Conservation (phyloP, 495 filamentous ascomycete species). For the Hyphodiscus hymeniophilus region DNA sequence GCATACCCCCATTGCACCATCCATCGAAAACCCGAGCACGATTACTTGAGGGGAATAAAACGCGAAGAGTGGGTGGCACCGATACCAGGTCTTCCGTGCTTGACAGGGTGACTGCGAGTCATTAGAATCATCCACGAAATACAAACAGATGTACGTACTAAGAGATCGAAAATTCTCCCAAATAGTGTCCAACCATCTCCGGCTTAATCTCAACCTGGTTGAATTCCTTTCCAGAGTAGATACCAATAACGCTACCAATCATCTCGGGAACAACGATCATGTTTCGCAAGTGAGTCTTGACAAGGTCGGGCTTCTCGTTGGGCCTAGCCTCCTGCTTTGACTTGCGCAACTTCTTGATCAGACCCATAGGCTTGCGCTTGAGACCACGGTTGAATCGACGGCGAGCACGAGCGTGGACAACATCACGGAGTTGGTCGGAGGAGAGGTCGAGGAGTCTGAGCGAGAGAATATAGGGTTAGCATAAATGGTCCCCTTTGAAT, state of each 20-base stretch:
- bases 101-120: slow-evolving; percentile 84
- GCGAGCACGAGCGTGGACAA: slow-evolving; percentile 97
- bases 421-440: slow-evolving; percentile 96
- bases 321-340: slow-evolving; percentile 99
- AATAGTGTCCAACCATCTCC: slow-evolving; percentile 99
- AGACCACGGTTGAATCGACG: slow-evolving; percentile 98
- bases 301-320: slow-evolving; percentile 98
- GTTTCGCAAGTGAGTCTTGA: slow-evolving; percentile 98
- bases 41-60: slow-evolving; percentile 99
- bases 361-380: slow-evolving; percentile 99
- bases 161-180: slow-evolving; percentile 97
- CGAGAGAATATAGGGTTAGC: slow-evolving; percentile 32
- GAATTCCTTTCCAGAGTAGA: slow-evolving; percentile 99
- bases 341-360: slow-evolving; percentile 99
- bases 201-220: slow-evolving; percentile 99
- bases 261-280: slow-evolving; percentile 99
- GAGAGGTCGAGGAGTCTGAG: slow-evolving; percentile 90
- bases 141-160: slow-evolving; percentile 60
- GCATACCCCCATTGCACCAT: slow-evolving; percentile 13
- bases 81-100: slow-evolving; percentile 99
- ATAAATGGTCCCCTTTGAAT: slow-evolving; percentile 26
- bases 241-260: slow-evolving; percentile 95
- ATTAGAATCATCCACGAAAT: slow-evolving; percentile 25
- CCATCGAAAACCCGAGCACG: slow-evolving; percentile 14
- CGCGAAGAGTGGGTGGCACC: slow-evolving; percentile 99